These are phyloP conservation scores for Aspergillus terreus DNA, from an alignment of 2,329 filamentous ascomycete genomes.

Conservation along the genomic window DNA sequence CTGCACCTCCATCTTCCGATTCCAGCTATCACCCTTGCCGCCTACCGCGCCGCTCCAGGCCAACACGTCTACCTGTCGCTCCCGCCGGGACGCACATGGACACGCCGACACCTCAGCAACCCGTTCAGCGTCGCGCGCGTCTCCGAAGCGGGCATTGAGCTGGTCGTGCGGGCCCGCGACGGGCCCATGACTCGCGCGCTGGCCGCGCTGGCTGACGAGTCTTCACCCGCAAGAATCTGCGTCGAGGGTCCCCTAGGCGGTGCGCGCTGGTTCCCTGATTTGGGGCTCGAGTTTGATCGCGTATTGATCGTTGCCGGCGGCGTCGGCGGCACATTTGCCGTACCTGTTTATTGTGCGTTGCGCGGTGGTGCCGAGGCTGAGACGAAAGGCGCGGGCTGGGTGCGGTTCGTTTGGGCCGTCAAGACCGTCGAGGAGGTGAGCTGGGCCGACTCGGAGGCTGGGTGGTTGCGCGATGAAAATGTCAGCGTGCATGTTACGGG, in stretches of 20 bases:
- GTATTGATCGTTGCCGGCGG: neutral
- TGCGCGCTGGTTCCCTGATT: neutral
- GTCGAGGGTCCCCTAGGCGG: neutral
- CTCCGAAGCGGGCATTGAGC: neutral
- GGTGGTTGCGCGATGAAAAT: neutral
- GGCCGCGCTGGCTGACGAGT: neutral
- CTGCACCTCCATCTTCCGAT: neutral
- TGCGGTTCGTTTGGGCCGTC: neutral
- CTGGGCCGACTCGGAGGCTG: neutral
- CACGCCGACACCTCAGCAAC: neutral
- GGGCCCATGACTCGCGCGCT: neutral
- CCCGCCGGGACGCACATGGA: neutral
- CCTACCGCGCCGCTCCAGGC: neutral
- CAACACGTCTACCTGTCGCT: neutral
- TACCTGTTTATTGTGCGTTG: neutral
- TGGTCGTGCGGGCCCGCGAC: neutral
- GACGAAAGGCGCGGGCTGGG: neutral
- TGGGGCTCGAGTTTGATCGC: neutral
- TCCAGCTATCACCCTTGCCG: neutral
- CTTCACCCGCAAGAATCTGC: neutral
- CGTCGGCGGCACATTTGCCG: neutral
- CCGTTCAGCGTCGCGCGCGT: neutral
- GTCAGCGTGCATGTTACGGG: neutral
- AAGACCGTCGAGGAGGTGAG: neutral
- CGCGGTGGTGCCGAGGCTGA: neutral